Percentiles rank a stretch among this genome's conserved stretches.
phyloP scores from a whole-genome alignment of 192 early-diverging fungal genomes.

The Cetraspora pellucida region DNA sequence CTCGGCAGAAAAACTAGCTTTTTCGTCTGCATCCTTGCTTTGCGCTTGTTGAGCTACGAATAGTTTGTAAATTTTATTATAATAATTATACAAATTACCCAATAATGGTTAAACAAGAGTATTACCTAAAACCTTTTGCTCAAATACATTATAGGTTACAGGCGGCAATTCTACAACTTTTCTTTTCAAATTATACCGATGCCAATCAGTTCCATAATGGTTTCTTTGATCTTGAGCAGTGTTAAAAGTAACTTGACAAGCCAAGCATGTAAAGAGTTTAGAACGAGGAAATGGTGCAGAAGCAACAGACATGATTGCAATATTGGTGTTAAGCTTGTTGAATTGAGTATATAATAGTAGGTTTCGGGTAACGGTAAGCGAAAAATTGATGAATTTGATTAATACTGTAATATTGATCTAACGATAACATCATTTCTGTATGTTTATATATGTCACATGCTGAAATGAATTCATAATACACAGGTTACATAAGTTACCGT shows the following conservation, averaged over 20 bases:
- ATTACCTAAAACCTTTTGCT: slow-evolving; percentile 65
- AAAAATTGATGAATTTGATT: no score
- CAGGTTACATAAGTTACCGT: no score
- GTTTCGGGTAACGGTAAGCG: no score
- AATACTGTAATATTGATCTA: no score
- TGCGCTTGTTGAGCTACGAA: slow-evolving; percentile 57
- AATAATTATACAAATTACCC: not conserved
- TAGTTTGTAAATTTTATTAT: not conserved
- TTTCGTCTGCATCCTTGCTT: slow-evolving; percentile 46
- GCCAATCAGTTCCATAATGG: slow-evolving; percentile 98
- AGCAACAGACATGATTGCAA: not conserved
- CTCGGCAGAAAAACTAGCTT: slow-evolving; percentile 37
- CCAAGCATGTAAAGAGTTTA: slow-evolving; percentile 76
- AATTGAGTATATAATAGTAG: not conserved
- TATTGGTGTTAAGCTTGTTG: not conserved
- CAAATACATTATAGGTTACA: slow-evolving; percentile 81
- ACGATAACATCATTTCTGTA: no score
- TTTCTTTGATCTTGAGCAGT: slow-evolving; percentile 85
- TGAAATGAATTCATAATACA: no score
- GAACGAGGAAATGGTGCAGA: slow-evolving; percentile 40
- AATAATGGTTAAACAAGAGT: not conserved
- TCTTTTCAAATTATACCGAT: slow-evolving; percentile 98
- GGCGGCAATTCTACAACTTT: slow-evolving; percentile 91
- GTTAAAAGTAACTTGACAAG: slow-evolving; percentile 93
- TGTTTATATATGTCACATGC: no score